phyloP scores from a whole-genome alignment of 768 basidiomycete species.

The Cystoderma amianthinum region DNA sequence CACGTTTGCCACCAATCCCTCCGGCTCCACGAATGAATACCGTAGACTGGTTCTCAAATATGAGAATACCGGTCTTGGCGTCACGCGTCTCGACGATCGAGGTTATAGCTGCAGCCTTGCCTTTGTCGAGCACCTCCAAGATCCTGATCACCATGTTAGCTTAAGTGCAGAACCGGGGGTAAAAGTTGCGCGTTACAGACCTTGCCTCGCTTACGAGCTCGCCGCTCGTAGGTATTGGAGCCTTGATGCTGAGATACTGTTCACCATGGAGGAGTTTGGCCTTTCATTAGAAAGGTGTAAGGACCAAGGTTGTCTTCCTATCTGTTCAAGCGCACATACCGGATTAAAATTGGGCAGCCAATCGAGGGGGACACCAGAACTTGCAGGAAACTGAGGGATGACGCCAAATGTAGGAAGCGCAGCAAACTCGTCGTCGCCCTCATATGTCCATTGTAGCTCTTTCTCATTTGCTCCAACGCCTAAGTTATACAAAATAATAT shows the following conservation, averaged over 20 bases:
- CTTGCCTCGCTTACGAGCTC: conserved; percentile 70
- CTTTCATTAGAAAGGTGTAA: conserved; percentile 25
- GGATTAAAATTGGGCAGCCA: conserved; percentile 96
- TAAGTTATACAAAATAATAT: conserved; percentile 92
- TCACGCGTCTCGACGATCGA: conserved; percentile 74
- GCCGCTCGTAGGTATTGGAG: conserved; percentile 79
- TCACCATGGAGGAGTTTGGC: conserved; percentile 98
- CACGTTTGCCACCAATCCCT: conserved; percentile 92
- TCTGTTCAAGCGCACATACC: conserved; percentile 24
- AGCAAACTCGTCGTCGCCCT: conserved; percentile 80
- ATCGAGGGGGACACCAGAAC: conserved; percentile 60
- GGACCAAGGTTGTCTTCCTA: neutral
- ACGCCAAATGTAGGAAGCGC: conserved; percentile 94
- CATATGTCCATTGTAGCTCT: conserved; percentile 89
- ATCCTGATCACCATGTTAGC: conserved; percentile 31
- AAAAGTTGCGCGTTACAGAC: conserved; percentile 23
- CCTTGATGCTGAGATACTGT: conserved; percentile 86
- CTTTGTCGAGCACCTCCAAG: conserved; percentile 82
- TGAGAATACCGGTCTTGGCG: conserved; percentile 63
- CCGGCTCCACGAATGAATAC: conserved; percentile 90
- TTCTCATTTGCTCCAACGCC: conserved; percentile 91
- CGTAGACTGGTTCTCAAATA: conserved; percentile 92
- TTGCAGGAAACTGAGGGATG: conserved; percentile 82
- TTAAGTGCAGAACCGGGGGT: neutral
- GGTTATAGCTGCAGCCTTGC: conserved; percentile 91